Conservation (phyloP, 2,329 filamentous ascomycete genomes). For the Verticillium zaregamsianum region DNA sequence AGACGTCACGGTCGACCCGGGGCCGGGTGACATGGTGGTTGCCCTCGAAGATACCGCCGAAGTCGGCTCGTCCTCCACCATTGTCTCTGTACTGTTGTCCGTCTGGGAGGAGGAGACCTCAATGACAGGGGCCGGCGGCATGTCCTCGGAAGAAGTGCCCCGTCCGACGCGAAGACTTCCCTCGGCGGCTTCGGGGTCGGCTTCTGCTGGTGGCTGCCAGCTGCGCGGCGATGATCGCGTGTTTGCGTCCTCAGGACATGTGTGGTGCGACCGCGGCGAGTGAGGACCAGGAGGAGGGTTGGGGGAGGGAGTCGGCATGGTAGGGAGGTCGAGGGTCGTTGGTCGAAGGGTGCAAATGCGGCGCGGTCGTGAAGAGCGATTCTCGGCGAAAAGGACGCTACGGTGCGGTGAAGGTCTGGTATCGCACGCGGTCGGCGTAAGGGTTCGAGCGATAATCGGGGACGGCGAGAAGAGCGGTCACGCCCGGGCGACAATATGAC, state of each 20-base stretch:
- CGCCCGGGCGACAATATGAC: not conserved
- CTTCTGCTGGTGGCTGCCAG: not conserved
- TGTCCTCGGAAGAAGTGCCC: constrained; percentile 10
- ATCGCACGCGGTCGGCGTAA: not conserved
- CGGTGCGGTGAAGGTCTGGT: not conserved
- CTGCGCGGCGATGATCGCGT: constrained; percentile 7
- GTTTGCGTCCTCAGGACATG: constrained; percentile 37
- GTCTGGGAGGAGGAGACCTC: constrained; percentile 8
- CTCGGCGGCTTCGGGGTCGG: not conserved
- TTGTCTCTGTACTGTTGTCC: constrained; percentile 12
- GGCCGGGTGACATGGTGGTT: constrained; percentile 38
- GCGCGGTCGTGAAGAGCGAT: not conserved
- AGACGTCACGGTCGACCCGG: constrained; percentile 28
- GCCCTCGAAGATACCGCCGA: constrained; percentile 28
- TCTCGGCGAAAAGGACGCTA: not conserved
- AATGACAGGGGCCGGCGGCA: constrained; percentile 19
- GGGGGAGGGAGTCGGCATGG: constrained; percentile 43
- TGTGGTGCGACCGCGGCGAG: constrained; percentile 32
- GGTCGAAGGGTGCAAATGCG: constrained; percentile 2
- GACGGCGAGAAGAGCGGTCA: not conserved
- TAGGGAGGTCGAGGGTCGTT: constrained; percentile 8
- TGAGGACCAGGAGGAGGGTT: constrained; percentile 32
- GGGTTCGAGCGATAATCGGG: not conserved
- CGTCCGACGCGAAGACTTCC: not conserved
- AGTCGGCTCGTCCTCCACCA: constrained; percentile 14